Base-by-base conservation (phyloP, 805 yeast species). In the Kodamaea nitidulidarum region DNA sequence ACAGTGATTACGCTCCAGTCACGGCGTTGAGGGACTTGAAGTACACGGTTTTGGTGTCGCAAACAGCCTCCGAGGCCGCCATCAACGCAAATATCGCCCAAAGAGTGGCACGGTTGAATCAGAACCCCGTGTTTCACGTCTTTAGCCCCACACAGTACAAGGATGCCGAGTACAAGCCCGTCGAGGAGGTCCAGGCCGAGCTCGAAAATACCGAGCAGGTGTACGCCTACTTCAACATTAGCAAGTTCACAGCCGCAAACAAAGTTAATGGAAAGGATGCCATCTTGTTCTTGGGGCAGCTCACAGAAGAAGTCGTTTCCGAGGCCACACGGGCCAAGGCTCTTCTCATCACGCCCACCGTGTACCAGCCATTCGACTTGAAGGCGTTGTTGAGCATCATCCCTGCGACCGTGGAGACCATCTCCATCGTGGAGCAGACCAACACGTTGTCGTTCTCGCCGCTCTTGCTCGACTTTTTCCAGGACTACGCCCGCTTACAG, bases 11-110 rank as follows among this genome's bases (percentile, higher is more conserved):
- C 61, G 78, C 84, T 18, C 65, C 76, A 11, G 74, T 87, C 18
- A 68, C 91, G n/a, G 74, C 87, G 6, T 67, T 84, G 49, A 80
- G 90, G 55, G 91, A 86, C 57, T 66, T 83, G 29, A 78, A 79
- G 11, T 74, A 71, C 49, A 73, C 79, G 5, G 68, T 83, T 16
- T 59, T 90, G 46, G 73, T 88, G 40, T 85, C 96, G n/a, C 80
- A 76, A 51, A 63, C 69, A 27, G 56, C 73, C 4, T 55, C 65
- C 22, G 87, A 82, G 45, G 68, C 82, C 7, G 60, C 67, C 32
- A 71, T 71, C 37, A 69, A 76, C 45, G 70, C 85, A 4, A 60
- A 76, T 32, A 73, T 80, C 17, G 77, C 95, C 2, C 75, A 78
- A 49, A 62, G 77, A 32, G 58, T 81, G 28, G 75, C 90, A 6